phyloP scores from a whole-genome alignment of 495 filamentous ascomycete species.

The Trichoderma asperelloides region DNA sequence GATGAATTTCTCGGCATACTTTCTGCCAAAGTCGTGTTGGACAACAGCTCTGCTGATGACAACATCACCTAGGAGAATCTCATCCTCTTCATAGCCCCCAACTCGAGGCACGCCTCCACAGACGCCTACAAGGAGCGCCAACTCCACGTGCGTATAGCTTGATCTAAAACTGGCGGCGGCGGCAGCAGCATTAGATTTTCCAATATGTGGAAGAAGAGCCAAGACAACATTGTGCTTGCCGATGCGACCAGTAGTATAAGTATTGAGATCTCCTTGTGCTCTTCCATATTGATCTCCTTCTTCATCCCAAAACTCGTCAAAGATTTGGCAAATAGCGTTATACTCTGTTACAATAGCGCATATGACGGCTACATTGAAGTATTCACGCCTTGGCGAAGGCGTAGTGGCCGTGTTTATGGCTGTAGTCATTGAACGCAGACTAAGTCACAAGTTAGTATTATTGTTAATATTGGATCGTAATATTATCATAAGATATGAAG shows the following conservation, averaged over 20 bases:
- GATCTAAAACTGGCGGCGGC: slow-evolving; percentile 20
- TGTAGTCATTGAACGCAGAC: neutral
- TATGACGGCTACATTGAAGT: slow-evolving; percentile 22
- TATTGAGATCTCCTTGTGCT: slow-evolving; percentile 21
- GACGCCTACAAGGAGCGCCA: slow-evolving; percentile 25
- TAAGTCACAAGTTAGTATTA: neutral
- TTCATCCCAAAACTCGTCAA: slow-evolving; percentile 25
- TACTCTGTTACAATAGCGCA: slow-evolving; percentile 24
- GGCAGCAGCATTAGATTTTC: slow-evolving; percentile 24
- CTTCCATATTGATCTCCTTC: slow-evolving; percentile 19
- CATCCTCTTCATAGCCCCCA: slow-evolving; percentile 6
- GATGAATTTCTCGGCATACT: slow-evolving; percentile 23
- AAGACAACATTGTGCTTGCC: slow-evolving; percentile 30
- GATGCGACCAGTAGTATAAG: slow-evolving; percentile 31
- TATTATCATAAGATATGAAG: neutral
- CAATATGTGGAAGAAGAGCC: slow-evolving; percentile 25
- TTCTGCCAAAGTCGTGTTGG: slow-evolving; percentile 32
- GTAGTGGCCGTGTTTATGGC: neutral
- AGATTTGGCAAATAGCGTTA: slow-evolving; percentile 21
- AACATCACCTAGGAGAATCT: slow-evolving; percentile 36
- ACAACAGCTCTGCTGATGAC: slow-evolving; percentile 33
- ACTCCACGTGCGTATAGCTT: slow-evolving; percentile 22
- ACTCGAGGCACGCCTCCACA: slow-evolving; percentile 24
- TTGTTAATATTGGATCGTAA: too few species aligned
- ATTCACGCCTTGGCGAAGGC: slow-evolving; percentile 3